Evolutionary conservation across 1,284 basidiomycete species (phyloP).

Genomic region (Chiua sp.): DNA sequence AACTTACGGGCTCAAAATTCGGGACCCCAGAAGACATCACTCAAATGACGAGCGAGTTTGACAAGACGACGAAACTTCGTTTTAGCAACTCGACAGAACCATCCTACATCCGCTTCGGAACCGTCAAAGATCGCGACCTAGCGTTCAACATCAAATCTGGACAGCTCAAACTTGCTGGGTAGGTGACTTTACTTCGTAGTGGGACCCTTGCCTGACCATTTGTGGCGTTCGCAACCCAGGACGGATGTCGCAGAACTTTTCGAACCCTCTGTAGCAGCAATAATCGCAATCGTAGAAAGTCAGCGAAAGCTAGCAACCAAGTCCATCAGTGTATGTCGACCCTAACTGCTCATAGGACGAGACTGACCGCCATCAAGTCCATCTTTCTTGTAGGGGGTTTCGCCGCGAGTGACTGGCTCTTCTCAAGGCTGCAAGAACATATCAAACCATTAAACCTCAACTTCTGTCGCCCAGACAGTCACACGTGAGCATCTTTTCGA

Average conservation of each 20-base stretch:
- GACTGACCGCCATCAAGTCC: conserved; percentile 28
- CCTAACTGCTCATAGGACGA: not conserved
- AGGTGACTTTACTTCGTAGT: not conserved
- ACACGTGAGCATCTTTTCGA: conserved; percentile 41
- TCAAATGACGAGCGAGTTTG: conserved; percentile 45
- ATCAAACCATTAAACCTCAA: conserved; percentile 37
- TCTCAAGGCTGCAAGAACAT: conserved; percentile 29
- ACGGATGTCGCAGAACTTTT: conserved; percentile 45
- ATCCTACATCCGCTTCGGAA: conserved; percentile 49
- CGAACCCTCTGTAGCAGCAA: conserved; percentile 42
- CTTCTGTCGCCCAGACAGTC: conserved; percentile 50
- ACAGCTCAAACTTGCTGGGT: conserved; percentile 46
- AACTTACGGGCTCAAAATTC: conserved; percentile 40
- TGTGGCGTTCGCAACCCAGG: conserved; percentile 26
- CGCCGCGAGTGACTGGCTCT: conserved; percentile 45
- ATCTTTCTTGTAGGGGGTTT: conserved; percentile 48
- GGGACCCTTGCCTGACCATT: conserved; percentile 15
- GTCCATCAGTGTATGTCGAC: conserved; percentile 30
- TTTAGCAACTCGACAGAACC: conserved; percentile 42
- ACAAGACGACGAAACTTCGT: conserved; percentile 46
- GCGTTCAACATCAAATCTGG: conserved; percentile 45
- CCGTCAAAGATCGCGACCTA: conserved; percentile 41
- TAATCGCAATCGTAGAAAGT: conserved; percentile 38
- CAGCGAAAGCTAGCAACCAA: conserved; percentile 36
- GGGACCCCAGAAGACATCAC: conserved; percentile 39